Evolutionary conservation across 805 yeast genomes (phyloP), one percentile per base, ranked within the genome.

Genomic region (Wickerhamomyces ciferrii): DNA sequence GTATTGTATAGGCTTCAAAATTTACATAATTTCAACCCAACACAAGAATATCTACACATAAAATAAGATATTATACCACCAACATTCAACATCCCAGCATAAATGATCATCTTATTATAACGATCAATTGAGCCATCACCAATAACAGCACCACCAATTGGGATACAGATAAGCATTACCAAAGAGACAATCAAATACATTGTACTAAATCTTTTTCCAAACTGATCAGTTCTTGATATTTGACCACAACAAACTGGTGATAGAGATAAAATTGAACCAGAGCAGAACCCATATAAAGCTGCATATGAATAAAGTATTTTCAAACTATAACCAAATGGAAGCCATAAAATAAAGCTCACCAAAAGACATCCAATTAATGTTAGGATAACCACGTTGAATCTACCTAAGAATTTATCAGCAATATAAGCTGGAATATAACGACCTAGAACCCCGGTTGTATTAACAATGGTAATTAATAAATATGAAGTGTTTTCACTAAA

Each of bases 181-280:
- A 79, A 65, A 4, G 85, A 75, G 20, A 77, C 79, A 54, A 78
- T 7, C 32, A 78, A 75, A 58, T 79, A 81, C 47, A 78, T 70
- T 2, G 79, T 70, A 1, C 81, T 73, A 52, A 74, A 76, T 11
- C 78, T 66, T 50, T 70, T 70, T 15, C 81, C 81, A 56, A 75
- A 76, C 49, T 68, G 71, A 38, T 70, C 70, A 3, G 74, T 69
- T 41, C 73, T 70, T n/a, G 82, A 75, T 27, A 79, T 75, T 43
- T 76, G 79, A 2, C 79, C 81, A 29, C 20, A 34, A 34, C 37
- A 34, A 13, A 34, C 37, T 34, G 37, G 37, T 34, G 37, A 5
- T 18, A 34, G 77, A 65, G 83, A 71, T 43, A 79, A 62, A 3
- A 77, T 73, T 1, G 82, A 71, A 7, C 81, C 75, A 13, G 80